These are phyloP conservation scores for Paraleonurus japonicus DNA, from an alignment of 257 asterid genomes.

Conservation along the genomic window DNA sequence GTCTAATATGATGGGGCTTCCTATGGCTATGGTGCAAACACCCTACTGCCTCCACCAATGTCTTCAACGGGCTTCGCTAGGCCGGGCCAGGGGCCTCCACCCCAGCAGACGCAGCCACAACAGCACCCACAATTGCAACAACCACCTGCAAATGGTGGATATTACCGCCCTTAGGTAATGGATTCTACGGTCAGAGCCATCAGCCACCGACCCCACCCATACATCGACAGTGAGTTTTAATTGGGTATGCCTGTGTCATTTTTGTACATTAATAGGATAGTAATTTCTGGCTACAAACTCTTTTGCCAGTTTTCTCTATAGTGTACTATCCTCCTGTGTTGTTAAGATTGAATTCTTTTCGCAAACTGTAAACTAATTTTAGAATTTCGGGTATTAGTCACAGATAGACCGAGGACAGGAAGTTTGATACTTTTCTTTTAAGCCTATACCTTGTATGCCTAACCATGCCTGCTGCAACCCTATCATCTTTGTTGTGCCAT, in stretches of 20 bases:
- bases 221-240: conserved; percentile 64
- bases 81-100: conserved; percentile 56
- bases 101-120: conserved; percentile 36
- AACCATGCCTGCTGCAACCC: not conserved
- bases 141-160: conserved; percentile 52
- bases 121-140: conserved; percentile 39
- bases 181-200: conserved; percentile 83
- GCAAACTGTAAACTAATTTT: conserved; percentile 30
- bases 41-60: conserved; percentile 43
- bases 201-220: conserved; percentile 81
- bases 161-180: conserved; percentile 75
- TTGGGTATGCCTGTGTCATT: conserved; percentile 31
- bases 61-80: conserved; percentile 41
- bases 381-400: conserved; percentile 16
- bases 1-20: conserved; percentile 35
- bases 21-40: conserved; percentile 53
- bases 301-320: conserved; percentile 15
- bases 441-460: not conserved
- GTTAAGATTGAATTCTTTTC: not conserved
- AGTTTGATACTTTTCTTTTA: not conserved
- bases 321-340: conserved; percentile 23
- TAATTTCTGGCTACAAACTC: conserved; percentile 19
- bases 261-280: conserved; percentile 44
- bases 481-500: not conserved
- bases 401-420: conserved; percentile 7